Conservation (phyloP, 306 rosid species). For the Quillaja saponaria region DNA sequence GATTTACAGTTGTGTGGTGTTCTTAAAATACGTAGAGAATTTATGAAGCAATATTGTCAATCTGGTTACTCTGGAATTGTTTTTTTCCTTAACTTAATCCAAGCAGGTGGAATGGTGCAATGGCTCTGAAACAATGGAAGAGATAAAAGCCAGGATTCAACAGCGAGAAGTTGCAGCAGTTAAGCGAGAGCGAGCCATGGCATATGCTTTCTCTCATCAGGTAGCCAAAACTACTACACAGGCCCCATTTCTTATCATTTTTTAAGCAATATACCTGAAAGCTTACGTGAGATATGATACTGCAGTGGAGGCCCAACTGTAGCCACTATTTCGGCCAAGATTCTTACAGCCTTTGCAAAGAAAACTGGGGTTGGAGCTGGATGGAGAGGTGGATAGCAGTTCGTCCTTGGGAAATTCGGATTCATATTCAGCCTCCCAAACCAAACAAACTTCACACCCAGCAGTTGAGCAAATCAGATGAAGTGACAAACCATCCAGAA, state of each 20-base stretch:
- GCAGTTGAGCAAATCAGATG: constrained; percentile 32
- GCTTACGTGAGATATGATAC: constrained; percentile 17
- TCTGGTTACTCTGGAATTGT: too few species aligned
- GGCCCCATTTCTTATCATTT: not conserved
- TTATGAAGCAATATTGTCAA: not conserved
- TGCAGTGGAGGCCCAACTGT: constrained; percentile 86
- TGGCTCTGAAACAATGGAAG: constrained; percentile 84
- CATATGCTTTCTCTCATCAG: constrained; percentile 88
- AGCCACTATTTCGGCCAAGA: constrained; percentile 69
- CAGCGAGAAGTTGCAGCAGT: constrained; percentile 76
- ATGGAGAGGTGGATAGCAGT: constrained; percentile 82
- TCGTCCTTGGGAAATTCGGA: constrained; percentile 80
- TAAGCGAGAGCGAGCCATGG: constrained; percentile 77
- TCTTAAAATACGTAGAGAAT: not conserved
- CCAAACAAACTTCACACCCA: constrained; percentile 50
- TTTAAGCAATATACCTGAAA: not conserved
- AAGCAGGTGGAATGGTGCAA: constrained; percentile 72
- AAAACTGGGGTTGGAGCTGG: constrained; percentile 94
- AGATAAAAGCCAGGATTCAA: constrained; percentile 60
- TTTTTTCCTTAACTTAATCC: not conserved
- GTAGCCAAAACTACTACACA: constrained; percentile 34
- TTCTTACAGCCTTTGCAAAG: constrained; percentile 57
- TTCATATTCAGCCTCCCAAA: constrained; percentile 40
- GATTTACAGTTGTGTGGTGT: not conserved
- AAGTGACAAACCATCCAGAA: constrained; percentile 33